Percentiles rank a stretch among this genome's conserved stretches.
Conservation (phyloP, 2,329 filamentous ascomycete species). For the Diaporthe caulivora region DNA sequence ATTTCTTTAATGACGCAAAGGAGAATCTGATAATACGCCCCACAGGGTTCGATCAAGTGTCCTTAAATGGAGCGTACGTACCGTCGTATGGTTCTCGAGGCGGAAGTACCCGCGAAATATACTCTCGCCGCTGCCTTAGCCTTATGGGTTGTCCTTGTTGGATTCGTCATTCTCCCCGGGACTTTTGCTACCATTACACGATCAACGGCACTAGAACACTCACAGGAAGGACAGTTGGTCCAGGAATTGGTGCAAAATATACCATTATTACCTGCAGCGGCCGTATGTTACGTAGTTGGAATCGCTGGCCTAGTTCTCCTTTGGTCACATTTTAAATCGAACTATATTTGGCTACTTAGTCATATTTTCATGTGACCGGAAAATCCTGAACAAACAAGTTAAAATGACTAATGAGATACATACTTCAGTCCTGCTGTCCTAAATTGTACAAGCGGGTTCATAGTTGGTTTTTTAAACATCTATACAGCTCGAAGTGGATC, state of each 20-base stretch:
- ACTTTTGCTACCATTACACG: neutral
- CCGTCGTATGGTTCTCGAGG: neutral
- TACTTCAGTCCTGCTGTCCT: neutral
- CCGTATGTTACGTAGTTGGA: neutral
- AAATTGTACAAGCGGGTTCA: neutral
- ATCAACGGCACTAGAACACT: neutral
- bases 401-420: neutral
- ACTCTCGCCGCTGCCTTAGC: neutral
- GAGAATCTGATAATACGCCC: no score
- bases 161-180: neutral
- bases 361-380: neutral
- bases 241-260: neutral
- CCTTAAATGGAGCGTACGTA: neutral
- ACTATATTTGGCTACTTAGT: neutral
- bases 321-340: neutral
- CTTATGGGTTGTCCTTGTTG: neutral
- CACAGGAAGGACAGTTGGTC: neutral
- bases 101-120: neutral
- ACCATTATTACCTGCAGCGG: neutral
- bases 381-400: neutral
- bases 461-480: neutral
- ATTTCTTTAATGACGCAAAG: no score
- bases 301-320: neutral
- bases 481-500: constrained; percentile 1
- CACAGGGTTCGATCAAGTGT: neutral